These are phyloP conservation scores for Prunus salicina DNA, from an alignment of 306 rosid species.

Conservation along the genomic window DNA sequence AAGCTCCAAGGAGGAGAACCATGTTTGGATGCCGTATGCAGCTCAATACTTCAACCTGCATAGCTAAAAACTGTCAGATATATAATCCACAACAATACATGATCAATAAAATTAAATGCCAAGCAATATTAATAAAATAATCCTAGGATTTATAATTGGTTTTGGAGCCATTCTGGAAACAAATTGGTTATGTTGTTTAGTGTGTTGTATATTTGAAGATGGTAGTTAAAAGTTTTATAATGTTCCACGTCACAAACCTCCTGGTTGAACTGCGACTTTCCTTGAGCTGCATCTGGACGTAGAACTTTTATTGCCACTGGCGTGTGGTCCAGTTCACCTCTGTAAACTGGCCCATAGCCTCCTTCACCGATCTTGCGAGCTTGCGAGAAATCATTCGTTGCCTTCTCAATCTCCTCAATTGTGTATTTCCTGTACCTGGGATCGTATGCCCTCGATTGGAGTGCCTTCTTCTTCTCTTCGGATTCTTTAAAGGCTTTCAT, in stretches of 20 bases:
- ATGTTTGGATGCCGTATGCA: constrained; percentile 54
- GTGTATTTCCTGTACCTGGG: not conserved
- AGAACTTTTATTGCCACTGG: constrained; percentile 1
- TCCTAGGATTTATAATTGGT: not conserved
- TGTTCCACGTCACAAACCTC: not conserved
- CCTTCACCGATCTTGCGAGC: not conserved
- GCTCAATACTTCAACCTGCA: constrained; percentile 47
- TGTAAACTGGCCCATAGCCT: constrained; percentile 1
- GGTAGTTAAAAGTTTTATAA: not conserved
- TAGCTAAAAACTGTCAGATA: not conserved
- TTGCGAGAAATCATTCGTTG: not conserved
- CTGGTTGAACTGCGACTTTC: not conserved
- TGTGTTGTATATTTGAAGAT: not conserved
- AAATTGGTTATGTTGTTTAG: not conserved
- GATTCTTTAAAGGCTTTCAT: not conserved
- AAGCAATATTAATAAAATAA: not conserved
- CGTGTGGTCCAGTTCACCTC: constrained; percentile 5
- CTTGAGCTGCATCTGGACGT: constrained; percentile 8
- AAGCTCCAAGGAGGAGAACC: constrained; percentile 64
- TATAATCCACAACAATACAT: not conserved
- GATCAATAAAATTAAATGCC: not conserved
- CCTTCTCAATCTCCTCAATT: not conserved
- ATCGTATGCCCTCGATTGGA: not conserved
- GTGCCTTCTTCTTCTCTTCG: not conserved
- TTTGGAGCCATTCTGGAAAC: not conserved